Evolutionary conservation across 1,284 basidiomycete genomes (phyloP).

Genomic region (Cronartium quercuum): DNA sequence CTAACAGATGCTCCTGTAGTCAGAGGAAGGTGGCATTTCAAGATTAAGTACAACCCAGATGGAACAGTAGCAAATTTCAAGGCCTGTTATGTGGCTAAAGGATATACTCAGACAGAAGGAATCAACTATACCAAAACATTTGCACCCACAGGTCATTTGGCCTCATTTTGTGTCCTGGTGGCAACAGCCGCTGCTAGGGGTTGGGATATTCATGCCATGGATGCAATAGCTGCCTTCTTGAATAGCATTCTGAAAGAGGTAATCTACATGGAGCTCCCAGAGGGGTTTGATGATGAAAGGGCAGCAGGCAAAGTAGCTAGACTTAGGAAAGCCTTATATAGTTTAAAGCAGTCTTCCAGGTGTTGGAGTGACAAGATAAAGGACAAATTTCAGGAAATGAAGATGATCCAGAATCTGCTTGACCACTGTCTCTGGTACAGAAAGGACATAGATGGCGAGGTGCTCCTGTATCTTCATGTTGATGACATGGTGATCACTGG

Average conservation of each 20-base stretch:
- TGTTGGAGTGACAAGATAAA: background rate
- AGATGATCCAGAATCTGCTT: background rate
- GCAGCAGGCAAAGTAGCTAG: background rate
- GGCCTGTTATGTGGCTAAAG: constrained; percentile 1
- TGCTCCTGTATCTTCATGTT: background rate
- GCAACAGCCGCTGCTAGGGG: no score
- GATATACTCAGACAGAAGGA: background rate
- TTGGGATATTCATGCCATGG: constrained; percentile 22
- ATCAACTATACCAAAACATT: background rate
- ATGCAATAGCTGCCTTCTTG: constrained; percentile 9
- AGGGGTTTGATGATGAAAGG: background rate
- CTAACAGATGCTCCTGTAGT: background rate
- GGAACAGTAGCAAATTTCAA: background rate
- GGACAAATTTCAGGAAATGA: background rate
- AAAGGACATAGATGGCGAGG: background rate
- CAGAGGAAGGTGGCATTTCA: background rate
- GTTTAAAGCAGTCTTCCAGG: background rate
- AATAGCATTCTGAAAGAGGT: constrained; percentile 8
- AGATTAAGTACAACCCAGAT: background rate
- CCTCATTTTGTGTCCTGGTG: no score
- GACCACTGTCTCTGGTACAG: background rate
- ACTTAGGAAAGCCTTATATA: constrained; percentile 4
- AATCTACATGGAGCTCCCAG: constrained; percentile 2
- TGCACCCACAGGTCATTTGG: no score
- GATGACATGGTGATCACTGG: constrained; percentile 6